These are phyloP conservation scores for Neurospora hispaniola DNA, from an alignment of 495 filamentous ascomycete genomes.

Conservation along the genomic window DNA sequence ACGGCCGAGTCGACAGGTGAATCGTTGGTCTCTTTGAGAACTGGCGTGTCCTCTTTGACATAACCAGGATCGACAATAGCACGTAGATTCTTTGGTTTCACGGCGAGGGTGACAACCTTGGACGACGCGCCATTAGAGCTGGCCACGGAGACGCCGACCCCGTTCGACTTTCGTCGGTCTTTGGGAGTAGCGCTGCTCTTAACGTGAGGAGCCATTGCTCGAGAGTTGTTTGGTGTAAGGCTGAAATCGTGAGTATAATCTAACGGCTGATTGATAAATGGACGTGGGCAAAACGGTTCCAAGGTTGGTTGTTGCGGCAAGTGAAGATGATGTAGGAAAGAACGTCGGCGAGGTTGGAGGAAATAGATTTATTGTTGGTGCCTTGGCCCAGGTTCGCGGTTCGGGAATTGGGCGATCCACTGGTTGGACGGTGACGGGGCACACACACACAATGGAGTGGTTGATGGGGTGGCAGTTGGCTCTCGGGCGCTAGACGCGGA, in stretches of 20 bases:
- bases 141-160: slow-evolving; percentile 2
- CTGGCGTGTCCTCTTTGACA: slow-evolving; percentile 32
- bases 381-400: slow-evolving; percentile 13
- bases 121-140: slow-evolving; percentile 7
- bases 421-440: slow-evolving; percentile 15
- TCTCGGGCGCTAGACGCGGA: neutral
- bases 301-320: slow-evolving; percentile 2
- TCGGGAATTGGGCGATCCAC: slow-evolving; percentile 20
- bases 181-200: slow-evolving; percentile 29
- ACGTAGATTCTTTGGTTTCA: slow-evolving; percentile 28
- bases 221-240: neutral
- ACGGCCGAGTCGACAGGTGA: slow-evolving; percentile 20
- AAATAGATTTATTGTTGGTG: slow-evolving; percentile 10
- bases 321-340: neutral
- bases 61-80: slow-evolving; percentile 33
- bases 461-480: neutral
- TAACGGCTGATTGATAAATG: slow-evolving; percentile 8
- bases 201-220: slow-evolving; percentile 27
- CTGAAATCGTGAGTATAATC: neutral
- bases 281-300: neutral
- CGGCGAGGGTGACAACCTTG: slow-evolving; percentile 32
- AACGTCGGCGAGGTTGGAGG: slow-evolving; percentile 2
- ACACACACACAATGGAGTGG: slow-evolving; percentile 16
- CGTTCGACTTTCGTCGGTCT: slow-evolving; percentile 36
- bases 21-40: slow-evolving; percentile 14